A percentile compares a stretch with the other conserved stretches of the same genome.
phyloP scores from a whole-genome alignment of 495 filamentous ascomycete species.

The Neurospora sp. region DNA sequence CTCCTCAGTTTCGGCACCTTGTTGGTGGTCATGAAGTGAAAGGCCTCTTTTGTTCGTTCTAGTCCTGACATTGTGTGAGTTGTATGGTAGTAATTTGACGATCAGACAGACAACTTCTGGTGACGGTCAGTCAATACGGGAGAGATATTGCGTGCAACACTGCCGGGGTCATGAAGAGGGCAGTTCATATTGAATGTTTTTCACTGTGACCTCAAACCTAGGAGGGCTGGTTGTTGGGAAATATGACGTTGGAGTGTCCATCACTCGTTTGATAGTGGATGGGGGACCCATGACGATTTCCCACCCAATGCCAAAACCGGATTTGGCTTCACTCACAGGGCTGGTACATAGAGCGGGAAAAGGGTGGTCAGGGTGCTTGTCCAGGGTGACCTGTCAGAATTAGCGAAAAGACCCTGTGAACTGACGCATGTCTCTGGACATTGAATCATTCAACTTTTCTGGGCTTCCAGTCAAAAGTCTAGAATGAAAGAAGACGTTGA shows the following conservation, averaged over 20 bases:
- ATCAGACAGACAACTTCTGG: not conserved
- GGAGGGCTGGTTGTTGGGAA: not conserved
- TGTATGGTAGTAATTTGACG: not conserved
- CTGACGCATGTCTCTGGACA: not conserved
- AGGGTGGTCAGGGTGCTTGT: not conserved
- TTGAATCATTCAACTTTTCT: not conserved
- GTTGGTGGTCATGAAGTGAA: conserved; percentile 12
- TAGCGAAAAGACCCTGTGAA: not conserved
- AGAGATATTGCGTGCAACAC: not conserved
- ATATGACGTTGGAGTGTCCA: conserved; percentile 26
- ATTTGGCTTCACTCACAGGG: conserved; percentile 7
- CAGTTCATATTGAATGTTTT: not conserved
- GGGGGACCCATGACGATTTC: not conserved
- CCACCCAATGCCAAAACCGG: conserved; percentile 24
- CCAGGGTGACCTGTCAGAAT: not conserved
- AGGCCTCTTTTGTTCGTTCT: conserved; percentile 22
- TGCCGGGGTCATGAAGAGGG: not conserved
- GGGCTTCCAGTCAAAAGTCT: not conserved
- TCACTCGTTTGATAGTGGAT: not conserved
- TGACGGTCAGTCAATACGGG: not conserved
- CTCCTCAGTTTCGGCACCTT: conserved; percentile 25
- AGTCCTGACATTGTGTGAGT: conserved; percentile 9
- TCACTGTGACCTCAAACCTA: not conserved
- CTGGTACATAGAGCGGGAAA: not conserved
- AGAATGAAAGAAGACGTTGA: not conserved